Evolutionary conservation across 371 early-diverging fungal genomes (phyloP), one percentile per base, ranked within the genome.

Genomic region (Mucor mucedo): DNA sequence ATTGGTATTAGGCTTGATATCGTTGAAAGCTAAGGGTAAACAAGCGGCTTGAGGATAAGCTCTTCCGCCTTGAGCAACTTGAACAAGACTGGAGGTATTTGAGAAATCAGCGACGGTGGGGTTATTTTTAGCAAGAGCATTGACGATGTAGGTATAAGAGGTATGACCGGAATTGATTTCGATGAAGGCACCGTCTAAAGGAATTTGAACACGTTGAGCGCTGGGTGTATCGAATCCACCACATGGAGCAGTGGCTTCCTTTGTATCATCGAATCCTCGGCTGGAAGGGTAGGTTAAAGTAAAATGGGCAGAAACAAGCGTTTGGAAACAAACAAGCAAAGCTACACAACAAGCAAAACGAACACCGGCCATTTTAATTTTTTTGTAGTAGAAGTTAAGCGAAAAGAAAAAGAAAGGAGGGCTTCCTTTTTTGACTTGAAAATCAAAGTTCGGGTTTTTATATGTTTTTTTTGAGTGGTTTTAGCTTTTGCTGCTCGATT

Each of bases 241-340:
- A 55, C 86, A 86, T 27, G 84, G 86, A 35, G 76, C 83, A 14
- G 52, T 70, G 16, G 79, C 73, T 41, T 86, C 84, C 11, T 63
- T 73, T 55, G 49, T 70, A 16, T 83, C 82, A 60, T 53, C 61
- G 52, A 86, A 83, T n/a, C 86, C 86, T 52, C 86, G 75, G 30
- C 80, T 53, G 5, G 65, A 38, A 49, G 86, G 86, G 60, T 84
- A 84, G 29, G 71, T 78, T 48, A 86, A 62, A 9, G 69, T 72
- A 42, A 62, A 86, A 58, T 86, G 86, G 30, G 81, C 84, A 45
- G 4, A 27, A n/a, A 30, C 57, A 16, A 44, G 21, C 6, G 33
- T 55, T 50, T 68, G 62, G 1, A 66, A 32, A 16, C 41, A n/a
- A n/a, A 56, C 30, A 52, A 16, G 48, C 35, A 30, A 57, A 32